Evolutionary conservation across 345 rosid species (phyloP), one percentile per base, ranked within the genome.

Genomic region (Geranium brycei): DNA sequence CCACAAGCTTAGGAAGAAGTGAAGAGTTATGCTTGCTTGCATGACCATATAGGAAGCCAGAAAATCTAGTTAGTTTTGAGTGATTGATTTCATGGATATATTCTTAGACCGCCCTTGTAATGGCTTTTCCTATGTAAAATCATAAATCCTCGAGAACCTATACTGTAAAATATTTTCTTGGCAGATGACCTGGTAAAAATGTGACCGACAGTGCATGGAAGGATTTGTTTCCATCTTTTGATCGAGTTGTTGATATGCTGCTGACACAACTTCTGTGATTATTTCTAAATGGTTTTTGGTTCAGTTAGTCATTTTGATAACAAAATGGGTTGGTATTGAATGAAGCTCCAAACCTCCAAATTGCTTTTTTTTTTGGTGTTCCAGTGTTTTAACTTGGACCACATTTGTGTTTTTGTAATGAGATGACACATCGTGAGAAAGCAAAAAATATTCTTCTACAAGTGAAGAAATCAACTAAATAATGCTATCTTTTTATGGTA

Each of bases 1-100:
- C 41, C 2, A 31, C 66, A 69, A 40, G 71, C 17, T 11, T 38
- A 69, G 70, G 67, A 69, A 40, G 57, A 73, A 57, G 64, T 65
- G 58, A 65, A 32, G 40, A 40, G 57, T 51, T n/a, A 2, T 55
- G 30, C 57, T 2, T 35, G 4, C 14, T 23, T 0, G 4, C 58
- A 62, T 57, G 30, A 19, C 28, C 30, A 3, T 2, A 17, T 59
- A 17, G 7, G 7, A 30, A 51, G 35, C 35, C 30, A 32, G 2
- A 5, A 17, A 14, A 17, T 7, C 0, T 61, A 31, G 18, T 31
- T 0, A 17, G 66, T 62, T 69, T 12, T 61, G 30, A 57, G 23
- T 16, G 19, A 4, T 8, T n/a, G 60, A 3, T 16, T 60, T 35
- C 11, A 11, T 55, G 31, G 38, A 57, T 47, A 14, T 19, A 56